These are phyloP conservation scores for Cystobasidium onofrii DNA, from an alignment of 768 basidiomycete genomes.

Conservation along the genomic window DNA sequence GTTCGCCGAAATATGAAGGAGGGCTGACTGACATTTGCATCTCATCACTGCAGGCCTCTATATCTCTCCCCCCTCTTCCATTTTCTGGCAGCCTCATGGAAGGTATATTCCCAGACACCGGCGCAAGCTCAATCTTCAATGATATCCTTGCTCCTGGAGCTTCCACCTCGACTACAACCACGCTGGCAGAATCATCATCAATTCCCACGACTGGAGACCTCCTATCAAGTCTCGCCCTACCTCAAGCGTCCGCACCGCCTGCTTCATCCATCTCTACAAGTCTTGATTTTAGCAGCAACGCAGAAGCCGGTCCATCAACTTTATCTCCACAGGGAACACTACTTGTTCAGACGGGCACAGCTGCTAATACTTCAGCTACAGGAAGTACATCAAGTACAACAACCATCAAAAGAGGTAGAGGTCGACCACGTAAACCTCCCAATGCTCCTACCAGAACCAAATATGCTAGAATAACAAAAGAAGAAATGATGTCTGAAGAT, in stretches of 20 bases:
- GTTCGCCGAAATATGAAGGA: background rate
- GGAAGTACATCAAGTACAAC: background rate
- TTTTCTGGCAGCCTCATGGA: background rate
- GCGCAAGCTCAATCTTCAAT: background rate
- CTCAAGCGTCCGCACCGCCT: background rate
- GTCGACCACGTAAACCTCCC: background rate
- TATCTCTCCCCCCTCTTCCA: background rate
- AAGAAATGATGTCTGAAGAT: background rate
- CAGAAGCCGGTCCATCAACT: background rate
- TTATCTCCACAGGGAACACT: no score
- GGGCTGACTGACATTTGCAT: background rate
- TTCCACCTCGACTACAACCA: background rate
- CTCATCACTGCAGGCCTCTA: background rate
- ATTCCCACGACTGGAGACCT: background rate
- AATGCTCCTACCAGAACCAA: background rate
- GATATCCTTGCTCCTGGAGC: background rate
- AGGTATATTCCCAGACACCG: background rate
- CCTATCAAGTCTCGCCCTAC: background rate
- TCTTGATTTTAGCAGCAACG: background rate
- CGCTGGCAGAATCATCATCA: no score
- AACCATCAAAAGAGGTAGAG: background rate
- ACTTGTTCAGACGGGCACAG: no score
- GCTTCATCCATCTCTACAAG: no score
- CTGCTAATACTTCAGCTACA: no score
- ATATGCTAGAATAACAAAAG: background rate